A percentile compares a stretch with the other conserved stretches of the same genome.
Evolutionary conservation across 805 yeast species (phyloP).

Genomic region (Starmerella geochares): DNA sequence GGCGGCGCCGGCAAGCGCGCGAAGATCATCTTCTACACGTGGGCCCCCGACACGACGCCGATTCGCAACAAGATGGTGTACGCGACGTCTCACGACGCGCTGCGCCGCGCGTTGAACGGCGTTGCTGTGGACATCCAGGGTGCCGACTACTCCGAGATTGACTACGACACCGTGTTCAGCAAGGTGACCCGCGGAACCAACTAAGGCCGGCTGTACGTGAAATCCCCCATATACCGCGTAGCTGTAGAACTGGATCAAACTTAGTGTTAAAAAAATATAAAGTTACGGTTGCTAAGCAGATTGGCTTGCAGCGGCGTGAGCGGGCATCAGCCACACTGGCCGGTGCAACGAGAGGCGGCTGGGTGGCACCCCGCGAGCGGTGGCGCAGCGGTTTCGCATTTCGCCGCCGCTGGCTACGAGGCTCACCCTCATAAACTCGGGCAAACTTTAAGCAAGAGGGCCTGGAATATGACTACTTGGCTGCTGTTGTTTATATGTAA

Average conservation of each 20-base stretch:
- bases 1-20: slow-evolving; percentile 88
- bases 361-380: too few relatives aligned
- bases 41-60: slow-evolving; percentile 98
- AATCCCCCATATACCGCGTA: background rate
- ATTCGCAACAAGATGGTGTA: slow-evolving; percentile 91
- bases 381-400: too few relatives aligned
- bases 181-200: slow-evolving; percentile 74
- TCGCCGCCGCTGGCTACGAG: background rate
- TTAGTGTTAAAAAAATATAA: slow-evolving; percentile 4
- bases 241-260: slow-evolving; percentile 3
- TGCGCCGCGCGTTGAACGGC: slow-evolving; percentile 95
- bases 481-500: background rate
- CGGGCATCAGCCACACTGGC: too few relatives aligned
- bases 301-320: background rate
- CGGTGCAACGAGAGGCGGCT: too few relatives aligned
- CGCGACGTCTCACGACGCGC: slow-evolving; percentile 96
- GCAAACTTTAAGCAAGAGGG: background rate
- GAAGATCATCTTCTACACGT: slow-evolving; percentile 64
- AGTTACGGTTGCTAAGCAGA: background rate
- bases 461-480: background rate
- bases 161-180: slow-evolving; percentile 85
- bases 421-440: background rate
- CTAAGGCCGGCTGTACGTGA: slow-evolving; percentile 4
- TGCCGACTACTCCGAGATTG: slow-evolving; percentile 94
- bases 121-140: slow-evolving; percentile 92